Percentiles rank a stretch among this genome's conserved stretches.
These are phyloP conservation scores for Alternaria gaisen DNA, from an alignment of 2,329 filamentous ascomycete genomes.

Conservation along the genomic window DNA sequence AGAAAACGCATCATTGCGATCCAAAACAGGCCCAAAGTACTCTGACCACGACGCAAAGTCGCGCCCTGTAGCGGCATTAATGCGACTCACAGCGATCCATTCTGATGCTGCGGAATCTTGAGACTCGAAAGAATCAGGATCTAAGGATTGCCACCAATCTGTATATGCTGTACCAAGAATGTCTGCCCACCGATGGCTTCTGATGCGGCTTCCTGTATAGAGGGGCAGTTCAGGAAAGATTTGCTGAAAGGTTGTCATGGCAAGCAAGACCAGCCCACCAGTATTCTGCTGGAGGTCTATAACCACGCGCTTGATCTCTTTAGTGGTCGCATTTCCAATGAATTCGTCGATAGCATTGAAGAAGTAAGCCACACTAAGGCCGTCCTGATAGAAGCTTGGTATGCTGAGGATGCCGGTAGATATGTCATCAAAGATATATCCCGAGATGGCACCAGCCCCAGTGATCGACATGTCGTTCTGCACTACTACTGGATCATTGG, in stretches of 20 bases:
- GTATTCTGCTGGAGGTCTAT: constrained; percentile 69
- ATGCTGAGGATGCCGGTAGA: constrained; percentile 56
- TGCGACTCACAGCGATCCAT: constrained; percentile 24
- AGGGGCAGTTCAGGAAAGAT: constrained; percentile 57
- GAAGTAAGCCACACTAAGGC: constrained; percentile 13
- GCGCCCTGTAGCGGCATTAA: constrained; percentile 31
- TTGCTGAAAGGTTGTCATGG: constrained; percentile 55
- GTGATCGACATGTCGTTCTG: constrained; percentile 30
- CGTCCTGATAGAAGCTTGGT: constrained; percentile 46
- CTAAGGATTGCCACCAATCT: constrained; percentile 7
- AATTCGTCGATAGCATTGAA: constrained; percentile 50
- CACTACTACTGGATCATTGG: constrained; percentile 26
- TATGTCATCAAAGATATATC: constrained; percentile 54
- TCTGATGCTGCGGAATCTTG: constrained; percentile 18
- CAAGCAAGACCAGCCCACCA: constrained; percentile 57
- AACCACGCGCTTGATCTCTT: constrained; percentile 63
- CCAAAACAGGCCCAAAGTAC: constrained; percentile 40
- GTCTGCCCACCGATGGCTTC: constrained; percentile 48
- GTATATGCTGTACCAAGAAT: constrained; percentile 27
- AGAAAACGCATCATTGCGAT: constrained; percentile 49
- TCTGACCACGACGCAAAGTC: constrained; percentile 55
- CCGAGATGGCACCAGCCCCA: constrained; percentile 44
- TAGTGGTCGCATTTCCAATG: constrained; percentile 54
- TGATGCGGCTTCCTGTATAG: constrained; percentile 55
- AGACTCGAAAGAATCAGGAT: constrained; percentile 7